Conservation (phyloP, 164 flowering plant genomes). For the Nymphaea thermarum region DNA sequence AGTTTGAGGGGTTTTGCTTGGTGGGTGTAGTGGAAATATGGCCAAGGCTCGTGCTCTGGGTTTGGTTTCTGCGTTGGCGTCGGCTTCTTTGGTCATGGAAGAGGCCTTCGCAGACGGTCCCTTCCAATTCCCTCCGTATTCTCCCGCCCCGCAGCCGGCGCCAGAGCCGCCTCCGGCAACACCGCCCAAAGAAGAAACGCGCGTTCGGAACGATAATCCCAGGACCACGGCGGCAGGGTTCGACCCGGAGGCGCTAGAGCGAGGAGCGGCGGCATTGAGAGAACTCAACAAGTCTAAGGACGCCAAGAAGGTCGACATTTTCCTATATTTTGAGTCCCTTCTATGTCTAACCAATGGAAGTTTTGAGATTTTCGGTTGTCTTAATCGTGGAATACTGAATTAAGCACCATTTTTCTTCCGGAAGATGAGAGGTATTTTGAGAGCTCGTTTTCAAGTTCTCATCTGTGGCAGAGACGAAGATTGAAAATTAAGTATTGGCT, state of each 20-base stretch:
- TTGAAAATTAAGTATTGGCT: neutral
- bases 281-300: constrained; percentile 29
- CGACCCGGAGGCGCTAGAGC: constrained; percentile 78
- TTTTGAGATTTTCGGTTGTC: too few relatives aligned
- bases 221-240: constrained; percentile 80
- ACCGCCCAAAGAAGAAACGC: constrained; percentile 11
- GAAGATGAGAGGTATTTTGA: too few relatives aligned
- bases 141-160: constrained; percentile 16
- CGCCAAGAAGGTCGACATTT: neutral
- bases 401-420: too few relatives aligned
- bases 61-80: constrained; percentile 46
- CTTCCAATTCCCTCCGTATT: constrained; percentile 41
- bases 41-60: constrained; percentile 35
- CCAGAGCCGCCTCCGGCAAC: constrained; percentile 8
- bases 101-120: constrained; percentile 52
- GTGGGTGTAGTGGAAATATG: constrained; percentile 15
- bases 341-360: too few relatives aligned
- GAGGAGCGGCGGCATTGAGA: constrained; percentile 50
- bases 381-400: too few relatives aligned
- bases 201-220: constrained; percentile 63
- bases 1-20: neutral
- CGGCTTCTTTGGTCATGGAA: constrained; percentile 26
- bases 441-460: too few relatives aligned
- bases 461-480: too few relatives aligned
- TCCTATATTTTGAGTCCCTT: neutral